Evolutionary conservation across 139 green algal species (phyloP), one percentile per base, ranked within the genome.

Genomic region (Chlamydomonas sp.): DNA sequence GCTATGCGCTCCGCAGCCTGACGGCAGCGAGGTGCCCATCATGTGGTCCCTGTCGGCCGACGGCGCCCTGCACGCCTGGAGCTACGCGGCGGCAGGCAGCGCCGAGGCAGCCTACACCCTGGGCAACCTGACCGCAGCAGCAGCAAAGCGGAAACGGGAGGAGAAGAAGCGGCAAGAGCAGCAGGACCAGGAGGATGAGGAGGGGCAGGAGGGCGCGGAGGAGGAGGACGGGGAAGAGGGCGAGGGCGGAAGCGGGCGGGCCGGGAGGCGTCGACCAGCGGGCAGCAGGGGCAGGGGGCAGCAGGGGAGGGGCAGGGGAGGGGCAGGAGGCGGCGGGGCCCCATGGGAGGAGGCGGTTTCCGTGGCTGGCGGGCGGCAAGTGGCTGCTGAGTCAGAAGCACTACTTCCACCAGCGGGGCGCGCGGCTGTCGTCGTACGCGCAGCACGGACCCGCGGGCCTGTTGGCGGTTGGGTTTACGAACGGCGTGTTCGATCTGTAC

Each of bases 401-500:
- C 89, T 98, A 98, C 93, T 93, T 98, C 81, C 82, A 95, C 79
- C 91, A 93, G 90, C 76, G 86, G 59, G 83, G 87, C 15, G 77
- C 79, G 64, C 90, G 83, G 0, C 66, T 94, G 10, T 83, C 63
- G n/a, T 76, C 77, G 61, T 63, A 79, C 31, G 88, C 76, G n/a
- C 74, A 79, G 31, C 90, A 91, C 85, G 57, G 80, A 18, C 68
- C 69, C 15, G 79, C 68, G 16, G 87, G 91, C 9, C 75, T 92
- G 14, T 79, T 94, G 80, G 88, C 91, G 10, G 84, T 79, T 60
- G 91, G 91, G 10, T 87, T 91, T 91, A 96, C 90, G 83, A 93
- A 92, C 66, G 98, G 98, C 79, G 80, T 98, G 63, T 99, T 99
- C 89, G 95, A 98, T 49, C 89, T 99, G 79, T 92, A 95, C 77